Evolutionary conservation across 495 filamentous ascomycete genomes (phyloP).

Genomic region (Annulohypoxylon moriforme): DNA sequence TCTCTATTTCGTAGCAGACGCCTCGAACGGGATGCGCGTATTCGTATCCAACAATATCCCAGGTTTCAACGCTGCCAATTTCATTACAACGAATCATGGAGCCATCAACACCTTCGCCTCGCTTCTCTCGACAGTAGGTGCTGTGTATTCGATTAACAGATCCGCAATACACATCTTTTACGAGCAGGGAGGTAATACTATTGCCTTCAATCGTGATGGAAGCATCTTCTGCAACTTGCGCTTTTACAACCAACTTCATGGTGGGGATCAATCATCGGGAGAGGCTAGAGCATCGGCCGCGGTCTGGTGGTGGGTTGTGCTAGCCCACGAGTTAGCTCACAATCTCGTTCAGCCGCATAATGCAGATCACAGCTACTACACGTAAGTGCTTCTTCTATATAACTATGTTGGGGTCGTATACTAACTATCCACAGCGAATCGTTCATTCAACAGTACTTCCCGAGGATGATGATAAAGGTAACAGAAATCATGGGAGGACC

Average conservation of each 20-base stretch:
- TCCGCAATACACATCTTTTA: slow-evolving; percentile 85
- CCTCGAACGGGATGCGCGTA: slow-evolving; percentile 76
- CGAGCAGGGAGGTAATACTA: slow-evolving; percentile 79
- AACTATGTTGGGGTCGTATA: neutral
- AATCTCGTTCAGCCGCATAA: slow-evolving; percentile 86
- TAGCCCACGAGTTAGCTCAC: slow-evolving; percentile 95
- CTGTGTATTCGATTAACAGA: slow-evolving; percentile 72
- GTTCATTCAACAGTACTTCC: slow-evolving; percentile 63
- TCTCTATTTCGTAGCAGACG: slow-evolving; percentile 77
- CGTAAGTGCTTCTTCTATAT: slow-evolving; percentile 58
- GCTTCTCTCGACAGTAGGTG: slow-evolving; percentile 74
- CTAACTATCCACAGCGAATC: slow-evolving; percentile 55
- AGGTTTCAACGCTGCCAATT: slow-evolving; percentile 58
- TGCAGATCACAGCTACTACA: slow-evolving; percentile 87
- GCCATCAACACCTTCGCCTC: slow-evolving; percentile 77
- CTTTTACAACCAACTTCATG: slow-evolving; percentile 85
- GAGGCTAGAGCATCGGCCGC: slow-evolving; percentile 71
- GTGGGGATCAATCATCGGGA: slow-evolving; percentile 53
- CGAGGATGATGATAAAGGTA: slow-evolving; percentile 58
- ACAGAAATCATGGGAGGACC: slow-evolving; percentile 36
- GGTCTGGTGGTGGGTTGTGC: slow-evolving; percentile 90
- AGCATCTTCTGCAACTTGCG: slow-evolving; percentile 93
- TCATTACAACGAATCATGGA: slow-evolving; percentile 70
- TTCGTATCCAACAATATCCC: slow-evolving; percentile 70
- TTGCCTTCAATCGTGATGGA: slow-evolving; percentile 90